Conservation (phyloP, 208 protist species). For the Trichomonas tenax region DNA sequence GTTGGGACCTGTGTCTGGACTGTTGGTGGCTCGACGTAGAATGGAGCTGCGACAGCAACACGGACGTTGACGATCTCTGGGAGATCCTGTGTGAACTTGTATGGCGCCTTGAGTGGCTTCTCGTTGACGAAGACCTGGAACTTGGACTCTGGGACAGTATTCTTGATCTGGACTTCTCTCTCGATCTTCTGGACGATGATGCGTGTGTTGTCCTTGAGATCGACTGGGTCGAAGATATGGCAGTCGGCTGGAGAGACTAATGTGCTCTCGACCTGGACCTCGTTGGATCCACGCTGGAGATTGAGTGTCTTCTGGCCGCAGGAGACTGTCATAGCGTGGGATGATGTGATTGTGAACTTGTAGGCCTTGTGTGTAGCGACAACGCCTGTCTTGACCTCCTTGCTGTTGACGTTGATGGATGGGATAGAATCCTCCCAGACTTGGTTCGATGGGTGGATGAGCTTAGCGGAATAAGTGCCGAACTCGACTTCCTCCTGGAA, state of each 20-base stretch:
- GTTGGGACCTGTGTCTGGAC: neutral
- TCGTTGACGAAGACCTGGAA: neutral
- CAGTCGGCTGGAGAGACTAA: neutral
- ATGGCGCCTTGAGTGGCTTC: neutral
- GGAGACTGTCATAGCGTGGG: neutral
- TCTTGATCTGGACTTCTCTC: neutral
- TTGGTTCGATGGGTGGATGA: neutral
- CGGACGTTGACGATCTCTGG: neutral
- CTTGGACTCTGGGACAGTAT: neutral
- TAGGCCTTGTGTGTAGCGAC: neutral
- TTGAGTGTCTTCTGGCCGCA: neutral
- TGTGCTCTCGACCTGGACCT: neutral
- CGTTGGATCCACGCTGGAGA: neutral
- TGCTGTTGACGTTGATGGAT: neutral
- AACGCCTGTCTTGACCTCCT: neutral
- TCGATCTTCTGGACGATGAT: neutral
- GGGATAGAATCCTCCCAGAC: neutral
- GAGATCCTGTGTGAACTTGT: neutral
- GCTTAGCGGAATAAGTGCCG: neutral
- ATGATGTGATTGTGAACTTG: neutral
- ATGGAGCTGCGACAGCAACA: neutral
- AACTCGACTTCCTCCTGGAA: neutral
- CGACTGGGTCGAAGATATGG: neutral
- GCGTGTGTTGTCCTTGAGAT: neutral
- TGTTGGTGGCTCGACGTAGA: neutral